Evolutionary conservation across 352 stramenopile species (phyloP), one percentile per base, ranked within the genome.

Genomic region (Phytopythium chamaehyphon): DNA sequence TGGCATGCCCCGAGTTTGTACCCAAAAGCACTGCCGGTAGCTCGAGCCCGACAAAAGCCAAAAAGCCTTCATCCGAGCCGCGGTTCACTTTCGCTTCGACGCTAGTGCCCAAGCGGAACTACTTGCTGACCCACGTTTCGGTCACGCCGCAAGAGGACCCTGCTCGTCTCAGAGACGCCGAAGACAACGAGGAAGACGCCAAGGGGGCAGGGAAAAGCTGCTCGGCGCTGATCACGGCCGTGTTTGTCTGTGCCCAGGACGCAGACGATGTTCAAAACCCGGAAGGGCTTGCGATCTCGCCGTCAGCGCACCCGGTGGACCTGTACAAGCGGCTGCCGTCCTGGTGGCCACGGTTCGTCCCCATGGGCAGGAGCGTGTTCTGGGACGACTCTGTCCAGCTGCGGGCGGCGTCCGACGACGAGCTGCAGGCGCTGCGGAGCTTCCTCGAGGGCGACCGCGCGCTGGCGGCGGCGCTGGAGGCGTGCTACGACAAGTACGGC

Each of bases 401-500:
- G 47, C 66, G 65, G 45, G 59, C 71, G 15, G 61, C 73, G 31
- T 83, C 78, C 1, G 71, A 87, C 57, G 74, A 85, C 10, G 61
- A 71, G 14, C 62, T 88, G 61, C 52, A 57, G 0, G 55, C 62
- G 18, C 48, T 90, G 6, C 46, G 50, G 6, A 46, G 51, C 15
- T 90, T 78, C 52, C 44, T 90, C 3, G 62, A 78, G 43, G 44
- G 64, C 24, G 73, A 85, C 19, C 64, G 67, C 1, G 55, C 67
- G 3, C 70, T 90, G 15, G 57, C 49, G 2, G 70, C 72, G 6
- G 70, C 72, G 42, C 53, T 88, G 15, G 81, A 88, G 40, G 66
- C 83, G 0, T 76, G 88, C 9, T 92, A 90, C 42, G 79, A 87
- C 22, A 86, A 89, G 50, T 78, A 90, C 52, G 66, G 85, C 40